Percentiles rank a stretch among this genome's conserved stretches.
phyloP scores from a whole-genome alignment of 306 rosid species.

The peach (Prunus persica) region Prunus_persica_NCBIv2 NC_034009.1:27468001-27468500 shows the following conservation, averaged over 20 bases:
- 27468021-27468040: slow-evolving; percentile 38
- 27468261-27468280: not conserved
- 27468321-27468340: too few species aligned
- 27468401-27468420: not conserved
- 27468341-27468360: not conserved
- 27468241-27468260: not conserved
- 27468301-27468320: not conserved
- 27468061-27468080: not conserved
- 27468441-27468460: not conserved
- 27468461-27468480: not conserved
- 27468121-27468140: not conserved
- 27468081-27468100: not conserved
- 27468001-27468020: slow-evolving; percentile 17
- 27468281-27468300: not conserved
- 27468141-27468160: not conserved
- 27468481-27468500: too few species aligned
- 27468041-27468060: slow-evolving; percentile 14
- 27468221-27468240: not conserved
- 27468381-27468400: not conserved
- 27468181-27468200: not conserved
- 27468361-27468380: not conserved
- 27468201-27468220: not conserved
- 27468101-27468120: not conserved
- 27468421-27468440: not conserved
- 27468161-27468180: not conserved